These are phyloP conservation scores for Colletotrichum sp. DNA, from an alignment of 2,329 filamentous ascomycete genomes.

Conservation along the genomic window DNA sequence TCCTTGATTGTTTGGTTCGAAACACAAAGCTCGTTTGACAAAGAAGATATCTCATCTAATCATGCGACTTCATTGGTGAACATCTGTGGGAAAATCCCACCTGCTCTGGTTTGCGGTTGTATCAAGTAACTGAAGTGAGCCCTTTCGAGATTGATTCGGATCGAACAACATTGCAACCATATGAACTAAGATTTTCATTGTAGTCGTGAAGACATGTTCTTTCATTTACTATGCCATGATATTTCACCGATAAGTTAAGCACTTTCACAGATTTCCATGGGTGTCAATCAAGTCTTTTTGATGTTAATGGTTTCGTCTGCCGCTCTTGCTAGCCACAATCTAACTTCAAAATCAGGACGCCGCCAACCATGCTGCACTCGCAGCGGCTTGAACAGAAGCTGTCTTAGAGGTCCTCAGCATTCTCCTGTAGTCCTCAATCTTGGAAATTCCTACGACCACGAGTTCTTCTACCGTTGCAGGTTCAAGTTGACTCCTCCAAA, in stretches of 20 bases:
- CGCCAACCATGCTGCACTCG: not conserved
- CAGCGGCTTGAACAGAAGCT: not conserved
- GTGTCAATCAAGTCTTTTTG: not conserved
- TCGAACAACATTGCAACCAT: not conserved
- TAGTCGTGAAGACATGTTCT: not conserved
- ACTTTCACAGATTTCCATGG: not conserved
- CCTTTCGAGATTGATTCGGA: not conserved
- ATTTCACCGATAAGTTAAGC: not conserved
- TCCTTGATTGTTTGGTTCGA: not conserved
- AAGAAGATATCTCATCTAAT: not conserved
- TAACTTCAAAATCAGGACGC: not conserved
- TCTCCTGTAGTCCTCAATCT: slow-evolving; percentile 8
- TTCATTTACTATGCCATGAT: not conserved
- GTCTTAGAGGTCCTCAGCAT: not conserved
- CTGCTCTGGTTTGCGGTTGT: not conserved
- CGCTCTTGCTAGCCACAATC: not conserved
- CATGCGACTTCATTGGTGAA: not conserved
- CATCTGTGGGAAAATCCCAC: not conserved
- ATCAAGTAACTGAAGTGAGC: not conserved
- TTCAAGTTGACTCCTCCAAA: not conserved
- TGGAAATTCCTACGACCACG: not conserved
- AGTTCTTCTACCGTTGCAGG: not conserved
- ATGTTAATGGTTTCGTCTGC: not conserved
- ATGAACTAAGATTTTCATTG: not conserved
- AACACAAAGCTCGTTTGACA: not conserved